Percentiles rank a stretch among this genome's conserved stretches.
Conservation (phyloP, 2,329 filamentous ascomycete species). For the Cladosporium austrohemisphaericum region DNA sequence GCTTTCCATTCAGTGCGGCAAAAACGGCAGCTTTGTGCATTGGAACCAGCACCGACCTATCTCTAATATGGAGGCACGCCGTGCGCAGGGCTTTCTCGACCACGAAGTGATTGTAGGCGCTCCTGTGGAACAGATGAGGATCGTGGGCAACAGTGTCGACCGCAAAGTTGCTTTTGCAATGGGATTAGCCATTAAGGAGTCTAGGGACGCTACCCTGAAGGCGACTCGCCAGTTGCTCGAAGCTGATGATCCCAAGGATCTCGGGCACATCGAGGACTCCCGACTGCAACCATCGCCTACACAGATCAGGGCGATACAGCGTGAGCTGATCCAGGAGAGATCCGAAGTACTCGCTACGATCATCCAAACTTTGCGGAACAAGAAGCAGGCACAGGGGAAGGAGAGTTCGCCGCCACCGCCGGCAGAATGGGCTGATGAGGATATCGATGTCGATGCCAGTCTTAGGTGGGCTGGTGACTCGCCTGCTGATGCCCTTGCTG, state of each 20-base stretch:
- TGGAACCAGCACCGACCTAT: slow-evolving; percentile 62
- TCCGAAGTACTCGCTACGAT: background rate
- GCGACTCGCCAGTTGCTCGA: background rate
- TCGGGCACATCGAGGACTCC: too few relatives aligned
- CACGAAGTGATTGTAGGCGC: slow-evolving; percentile 65
- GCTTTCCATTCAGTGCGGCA: slow-evolving; percentile 50
- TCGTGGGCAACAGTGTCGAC: slow-evolving; percentile 75
- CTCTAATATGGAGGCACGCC: slow-evolving; percentile 62
- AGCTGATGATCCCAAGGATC: background rate
- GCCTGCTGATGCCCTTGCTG: background rate
- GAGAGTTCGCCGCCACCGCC: background rate
- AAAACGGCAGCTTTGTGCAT: slow-evolving; percentile 57
- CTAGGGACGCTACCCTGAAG: slow-evolving; percentile 37
- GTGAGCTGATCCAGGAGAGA: background rate
- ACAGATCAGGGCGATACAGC: background rate
- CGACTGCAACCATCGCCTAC: too few relatives aligned
- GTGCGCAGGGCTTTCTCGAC: slow-evolving; percentile 68
- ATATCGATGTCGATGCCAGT: background rate
- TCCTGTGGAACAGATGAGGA: slow-evolving; percentile 55
- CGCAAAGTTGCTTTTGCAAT: slow-evolving; percentile 63
- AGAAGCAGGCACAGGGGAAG: background rate
- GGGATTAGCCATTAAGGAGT: slow-evolving; percentile 61
- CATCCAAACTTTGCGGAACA: background rate
- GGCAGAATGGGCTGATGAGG: background rate
- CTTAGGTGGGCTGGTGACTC: slow-evolving; percentile 1